Conservation (phyloP, 345 rosid species). For the Toxicodendron radicans region DNA sequence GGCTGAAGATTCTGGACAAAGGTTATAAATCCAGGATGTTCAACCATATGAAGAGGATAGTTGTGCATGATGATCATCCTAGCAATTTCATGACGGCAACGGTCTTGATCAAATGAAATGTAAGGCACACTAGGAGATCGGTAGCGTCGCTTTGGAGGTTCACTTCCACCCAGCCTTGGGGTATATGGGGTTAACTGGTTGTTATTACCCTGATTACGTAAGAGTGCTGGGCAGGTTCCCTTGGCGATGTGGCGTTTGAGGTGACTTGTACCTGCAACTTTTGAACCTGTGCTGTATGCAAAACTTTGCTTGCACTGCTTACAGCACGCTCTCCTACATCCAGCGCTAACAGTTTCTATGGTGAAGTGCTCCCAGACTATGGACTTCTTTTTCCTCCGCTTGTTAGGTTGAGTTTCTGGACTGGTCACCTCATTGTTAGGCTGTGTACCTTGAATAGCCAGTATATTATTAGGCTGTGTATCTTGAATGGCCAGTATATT, state of each 20-base stretch:
- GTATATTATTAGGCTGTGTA: background rate
- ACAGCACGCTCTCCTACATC: conserved; percentile 84
- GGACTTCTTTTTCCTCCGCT: conserved; percentile 86
- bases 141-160: conserved; percentile 70
- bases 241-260: conserved; percentile 91
- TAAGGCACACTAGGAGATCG: conserved; percentile 48
- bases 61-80: conserved; percentile 87
- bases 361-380: conserved; percentile 93
- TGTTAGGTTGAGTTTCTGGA: conserved; percentile 51
- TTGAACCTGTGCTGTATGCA: conserved; percentile 92
- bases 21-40: conserved; percentile 70
- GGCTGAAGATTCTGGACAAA: conserved; percentile 86
- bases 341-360: conserved; percentile 62
- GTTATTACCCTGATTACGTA: conserved; percentile 48
- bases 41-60: conserved; percentile 92
- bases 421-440: conserved; percentile 29
- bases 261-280: conserved; percentile 96
- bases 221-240: conserved; percentile 76
- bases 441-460: conserved; percentile 4
- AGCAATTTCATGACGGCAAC: conserved; percentile 73
- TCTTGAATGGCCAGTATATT: background rate
- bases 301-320: conserved; percentile 95
- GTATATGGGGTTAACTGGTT: conserved; percentile 42
- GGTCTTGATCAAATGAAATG: conserved; percentile 68
- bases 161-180: conserved; percentile 52